phyloP scores from a whole-genome alignment of 1,284 basidiomycete species.

The Austroboletus sp. region DNA sequence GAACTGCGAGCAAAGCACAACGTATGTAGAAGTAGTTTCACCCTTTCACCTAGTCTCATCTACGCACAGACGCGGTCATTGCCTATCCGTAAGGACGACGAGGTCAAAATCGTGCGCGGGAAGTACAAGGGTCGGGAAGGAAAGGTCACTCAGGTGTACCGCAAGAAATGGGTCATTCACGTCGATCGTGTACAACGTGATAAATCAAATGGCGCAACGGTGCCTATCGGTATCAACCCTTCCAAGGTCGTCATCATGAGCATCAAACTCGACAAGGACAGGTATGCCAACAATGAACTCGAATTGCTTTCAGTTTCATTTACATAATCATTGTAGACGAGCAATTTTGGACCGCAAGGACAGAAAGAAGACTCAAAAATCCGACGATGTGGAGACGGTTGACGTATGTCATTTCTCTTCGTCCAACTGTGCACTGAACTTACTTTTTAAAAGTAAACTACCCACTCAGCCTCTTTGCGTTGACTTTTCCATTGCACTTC shows the following conservation, averaged over 20 bases:
- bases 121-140: constrained; percentile 99
- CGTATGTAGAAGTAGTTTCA: constrained; percentile 46
- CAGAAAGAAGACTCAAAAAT: constrained; percentile 52
- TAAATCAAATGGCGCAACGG: constrained; percentile 94
- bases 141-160: constrained; percentile 94
- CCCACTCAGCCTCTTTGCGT: constrained; percentile 19
- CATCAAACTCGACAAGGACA: constrained; percentile 86
- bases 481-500: constrained; percentile 31
- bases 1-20: constrained; percentile 90
- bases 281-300: constrained; percentile 40
- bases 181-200: constrained; percentile 97
- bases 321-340: constrained; percentile 42
- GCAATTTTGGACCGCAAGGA: constrained; percentile 79
- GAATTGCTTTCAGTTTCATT: background rate
- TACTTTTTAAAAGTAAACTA: constrained; percentile 20
- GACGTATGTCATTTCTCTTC: constrained; percentile 49
- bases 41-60: background rate
- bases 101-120: constrained; percentile 92
- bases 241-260: constrained; percentile 93
- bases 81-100: constrained; percentile 96
- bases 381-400: constrained; percentile 67
- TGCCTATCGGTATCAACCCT: constrained; percentile 92
- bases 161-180: constrained; percentile 99
- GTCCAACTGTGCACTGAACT: constrained; percentile 10
- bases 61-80: constrained; percentile 74